A percentile compares a stretch with the other conserved stretches of the same genome.
These are phyloP conservation scores for Talaromyces trachyspermus DNA, from an alignment of 495 filamentous ascomycete species.

Conservation along the genomic window DNA sequence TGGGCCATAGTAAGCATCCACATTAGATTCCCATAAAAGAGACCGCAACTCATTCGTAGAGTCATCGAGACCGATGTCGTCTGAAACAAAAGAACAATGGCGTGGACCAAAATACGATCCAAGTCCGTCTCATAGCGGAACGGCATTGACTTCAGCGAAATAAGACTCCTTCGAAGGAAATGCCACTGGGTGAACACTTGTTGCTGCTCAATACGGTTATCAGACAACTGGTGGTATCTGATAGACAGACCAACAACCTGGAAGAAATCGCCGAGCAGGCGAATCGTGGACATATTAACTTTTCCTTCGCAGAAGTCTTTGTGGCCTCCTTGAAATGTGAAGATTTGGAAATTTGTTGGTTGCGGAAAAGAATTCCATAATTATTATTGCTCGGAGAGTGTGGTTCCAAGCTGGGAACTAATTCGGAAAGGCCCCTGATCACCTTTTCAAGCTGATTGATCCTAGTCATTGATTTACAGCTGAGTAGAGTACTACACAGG, in stretches of 20 bases:
- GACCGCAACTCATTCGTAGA: not conserved
- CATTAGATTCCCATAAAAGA: not conserved
- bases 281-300: not conserved
- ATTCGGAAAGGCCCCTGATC: not conserved
- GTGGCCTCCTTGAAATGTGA: conserved; percentile 4
- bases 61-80: not conserved
- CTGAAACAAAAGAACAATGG: not conserved
- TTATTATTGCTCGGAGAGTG: not conserved
- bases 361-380: not conserved
- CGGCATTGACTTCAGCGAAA: not conserved
- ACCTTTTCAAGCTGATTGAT: conserved; percentile 12
- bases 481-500: not conserved
- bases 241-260: conserved; percentile 2
- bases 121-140: not conserved
- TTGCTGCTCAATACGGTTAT: not conserved
- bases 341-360: conserved; percentile 5
- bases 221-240: not conserved
- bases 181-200: conserved; percentile 1
- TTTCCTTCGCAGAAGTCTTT: not conserved
- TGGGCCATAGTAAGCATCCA: conserved; percentile 10
- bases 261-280: conserved; percentile 4
- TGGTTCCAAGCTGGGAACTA: not conserved
- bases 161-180: not conserved
- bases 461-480: not conserved
- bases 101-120: not conserved